Evolutionary conservation across 345 rosid species (phyloP), one percentile per base, ranked within the genome.

Genomic region (Citrus glauca): DNA sequence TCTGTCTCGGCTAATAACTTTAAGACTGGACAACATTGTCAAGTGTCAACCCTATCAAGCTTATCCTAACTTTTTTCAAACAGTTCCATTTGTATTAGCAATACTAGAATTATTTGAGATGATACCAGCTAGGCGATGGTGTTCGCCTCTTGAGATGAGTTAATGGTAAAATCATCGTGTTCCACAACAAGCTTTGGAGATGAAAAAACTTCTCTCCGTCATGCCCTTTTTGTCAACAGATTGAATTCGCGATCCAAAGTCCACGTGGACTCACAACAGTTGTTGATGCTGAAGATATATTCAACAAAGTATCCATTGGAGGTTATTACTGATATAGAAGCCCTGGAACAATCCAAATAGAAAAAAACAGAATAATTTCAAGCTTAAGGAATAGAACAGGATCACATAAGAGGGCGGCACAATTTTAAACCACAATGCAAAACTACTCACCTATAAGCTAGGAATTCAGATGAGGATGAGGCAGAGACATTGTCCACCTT

Each of bases 301-400:
- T 95, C 98, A 76, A 86, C 90, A 82, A 93, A 91, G 80, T 85
- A 93, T 22, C 98, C 98, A 38, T 80, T 87, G 83, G 82, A 86
- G 4, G 97, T 86, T 76, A 95, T 82, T 60, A 93, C 79, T 6
- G 95, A 91, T 71, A 95, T 71, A 2, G 90, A 79, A 9, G 90
- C 94, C 84, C 98, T 95, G 82, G 4, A 81, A 87, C 63, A 17
- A 35, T 55, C 60, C 77, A 68, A 77, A 65, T 48, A 22, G 60
- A 73, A 75, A 62, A 37, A 37, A 48, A 66, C 11, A 30, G n/a
- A 14, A 71, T n/a, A 35, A 69, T 62, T 28, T 35, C 33, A 19
- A 38, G 4, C 48, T 5, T 3, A 30, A 35, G 16, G 9, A 20
- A 6, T 5, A 48, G 59, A 53, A 28, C 8, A 22, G 27, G 14